Percentiles rank a stretch among this genome's conserved stretches.
Conservation (phyloP, 257 asterid genomes). For the Scutellaria minor region DNA sequence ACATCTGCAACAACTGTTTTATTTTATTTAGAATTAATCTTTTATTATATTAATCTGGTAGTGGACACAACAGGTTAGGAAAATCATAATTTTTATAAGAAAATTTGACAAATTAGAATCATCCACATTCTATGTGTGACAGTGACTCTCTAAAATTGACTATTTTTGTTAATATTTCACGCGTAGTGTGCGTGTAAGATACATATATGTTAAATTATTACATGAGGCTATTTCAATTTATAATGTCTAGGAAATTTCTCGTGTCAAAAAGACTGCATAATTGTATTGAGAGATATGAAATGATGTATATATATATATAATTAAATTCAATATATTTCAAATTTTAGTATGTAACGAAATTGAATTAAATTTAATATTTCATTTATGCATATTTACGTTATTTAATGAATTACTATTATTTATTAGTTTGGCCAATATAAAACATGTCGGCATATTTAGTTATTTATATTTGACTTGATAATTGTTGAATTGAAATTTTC, state of each 20-base stretch:
- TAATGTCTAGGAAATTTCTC: not conserved
- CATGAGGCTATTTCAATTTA: not conserved
- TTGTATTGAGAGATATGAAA: no score
- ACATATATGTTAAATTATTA: not conserved
- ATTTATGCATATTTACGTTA: no score
- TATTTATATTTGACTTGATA: no score
- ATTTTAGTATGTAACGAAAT: no score
- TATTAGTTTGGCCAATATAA: not conserved
- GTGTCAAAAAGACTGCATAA: not conserved
- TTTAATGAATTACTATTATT: not conserved
- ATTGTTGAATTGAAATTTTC: no score
- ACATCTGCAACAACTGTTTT: slow-evolving; percentile 13
- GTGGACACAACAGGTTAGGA: slow-evolving; percentile 43
- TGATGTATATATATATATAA: no score
- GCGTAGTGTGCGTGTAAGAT: slow-evolving; percentile 35
- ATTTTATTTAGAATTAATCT: slow-evolving; percentile 18
- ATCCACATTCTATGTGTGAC: slow-evolving; percentile 39
- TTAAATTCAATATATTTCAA: no score
- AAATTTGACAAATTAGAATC: slow-evolving; percentile 24
- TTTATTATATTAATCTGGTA: slow-evolving; percentile 8
- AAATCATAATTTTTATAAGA: slow-evolving; percentile 16
- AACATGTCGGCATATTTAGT: no score
- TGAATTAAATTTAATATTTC: not conserved
- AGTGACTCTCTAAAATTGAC: slow-evolving; percentile 36
- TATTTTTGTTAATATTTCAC: slow-evolving; percentile 18